These are phyloP conservation scores for Nigrospora sphaerica DNA, from an alignment of 2,329 filamentous ascomycete genomes.

Conservation along the genomic window DNA sequence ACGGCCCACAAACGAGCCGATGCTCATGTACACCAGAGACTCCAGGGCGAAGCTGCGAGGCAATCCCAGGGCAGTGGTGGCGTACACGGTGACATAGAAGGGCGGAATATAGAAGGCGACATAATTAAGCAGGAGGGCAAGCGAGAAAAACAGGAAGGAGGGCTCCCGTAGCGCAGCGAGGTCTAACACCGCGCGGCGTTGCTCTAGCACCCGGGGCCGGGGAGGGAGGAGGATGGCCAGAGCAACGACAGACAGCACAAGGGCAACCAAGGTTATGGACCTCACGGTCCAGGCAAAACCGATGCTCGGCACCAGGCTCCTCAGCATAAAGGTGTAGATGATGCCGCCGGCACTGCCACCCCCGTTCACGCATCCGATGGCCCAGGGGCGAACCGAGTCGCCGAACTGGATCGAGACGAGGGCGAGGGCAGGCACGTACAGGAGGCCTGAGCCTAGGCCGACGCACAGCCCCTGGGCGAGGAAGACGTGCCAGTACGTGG, in stretches of 20 bases:
- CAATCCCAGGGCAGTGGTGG: constrained; percentile 11
- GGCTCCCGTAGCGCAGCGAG: constrained; percentile 29
- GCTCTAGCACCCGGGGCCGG: background rate
- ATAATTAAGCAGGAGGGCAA: background rate
- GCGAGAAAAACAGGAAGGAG: constrained; percentile 31
- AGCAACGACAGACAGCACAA: constrained; percentile 17
- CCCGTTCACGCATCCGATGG: background rate
- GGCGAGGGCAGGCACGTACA: constrained; percentile 18
- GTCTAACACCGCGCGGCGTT: constrained; percentile 28
- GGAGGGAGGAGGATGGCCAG: constrained; percentile 9
- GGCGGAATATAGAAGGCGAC: constrained; percentile 35
- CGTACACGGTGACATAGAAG: constrained; percentile 30
- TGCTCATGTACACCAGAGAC: constrained; percentile 24
- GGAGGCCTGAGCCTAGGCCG: constrained; percentile 29
- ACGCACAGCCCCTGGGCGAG: constrained; percentile 43
- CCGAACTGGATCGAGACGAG: constrained; percentile 23
- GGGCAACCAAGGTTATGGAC: constrained; percentile 1
- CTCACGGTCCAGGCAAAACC: constrained; percentile 2
- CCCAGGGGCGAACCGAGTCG: constrained; percentile 9
- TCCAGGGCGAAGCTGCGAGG: background rate
- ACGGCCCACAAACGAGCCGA: constrained; percentile 28
- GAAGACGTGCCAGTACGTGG: constrained; percentile 43
- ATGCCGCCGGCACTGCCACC: constrained; percentile 20
- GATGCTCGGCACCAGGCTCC: constrained; percentile 15
- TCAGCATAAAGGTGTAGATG: background rate